Conservation (phyloP, 1,284 basidiomycete species). For the Pholiota adiposa region DNA sequence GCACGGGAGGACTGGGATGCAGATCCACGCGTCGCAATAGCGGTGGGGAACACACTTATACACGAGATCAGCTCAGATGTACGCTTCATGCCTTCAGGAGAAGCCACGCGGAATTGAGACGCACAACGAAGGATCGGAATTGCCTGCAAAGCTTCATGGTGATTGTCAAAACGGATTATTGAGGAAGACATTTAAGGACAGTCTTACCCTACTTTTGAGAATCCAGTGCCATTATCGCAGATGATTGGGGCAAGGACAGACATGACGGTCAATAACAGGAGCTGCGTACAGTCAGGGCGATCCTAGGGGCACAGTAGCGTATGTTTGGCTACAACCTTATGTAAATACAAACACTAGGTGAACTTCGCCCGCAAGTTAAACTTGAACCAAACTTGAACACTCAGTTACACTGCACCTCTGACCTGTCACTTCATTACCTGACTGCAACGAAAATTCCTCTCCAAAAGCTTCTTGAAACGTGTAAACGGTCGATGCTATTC, state of each 20-base stretch:
- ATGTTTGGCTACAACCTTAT: constrained; percentile 19
- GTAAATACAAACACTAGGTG: constrained; percentile 17
- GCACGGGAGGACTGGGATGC: constrained; percentile 67
- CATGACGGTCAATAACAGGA: constrained; percentile 49
- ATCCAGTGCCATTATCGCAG: constrained; percentile 98
- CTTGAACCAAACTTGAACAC: background rate
- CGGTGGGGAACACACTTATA: constrained; percentile 90
- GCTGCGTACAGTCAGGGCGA: constrained; percentile 13
- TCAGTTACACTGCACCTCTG: no score
- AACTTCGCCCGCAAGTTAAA: background rate
- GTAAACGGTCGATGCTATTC: no score
- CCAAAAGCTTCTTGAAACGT: no score
- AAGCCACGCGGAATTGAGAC: constrained; percentile 33
- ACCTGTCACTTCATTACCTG: no score
- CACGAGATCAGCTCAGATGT: background rate
- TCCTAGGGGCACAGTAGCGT: constrained; percentile 6
- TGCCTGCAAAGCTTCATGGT: constrained; percentile 87
- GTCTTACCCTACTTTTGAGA: constrained; percentile 92
- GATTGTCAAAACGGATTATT: constrained; percentile 13
- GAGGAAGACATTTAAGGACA: constrained; percentile 6
- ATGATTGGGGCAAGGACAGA: constrained; percentile 87
- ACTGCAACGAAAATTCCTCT: no score
- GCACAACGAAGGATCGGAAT: constrained; percentile 97
- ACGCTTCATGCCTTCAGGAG: background rate
- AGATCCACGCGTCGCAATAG: constrained; percentile 86